These are phyloP conservation scores for Phytophthora citricola DNA, from an alignment of 352 stramenopile species.

Conservation along the genomic window DNA sequence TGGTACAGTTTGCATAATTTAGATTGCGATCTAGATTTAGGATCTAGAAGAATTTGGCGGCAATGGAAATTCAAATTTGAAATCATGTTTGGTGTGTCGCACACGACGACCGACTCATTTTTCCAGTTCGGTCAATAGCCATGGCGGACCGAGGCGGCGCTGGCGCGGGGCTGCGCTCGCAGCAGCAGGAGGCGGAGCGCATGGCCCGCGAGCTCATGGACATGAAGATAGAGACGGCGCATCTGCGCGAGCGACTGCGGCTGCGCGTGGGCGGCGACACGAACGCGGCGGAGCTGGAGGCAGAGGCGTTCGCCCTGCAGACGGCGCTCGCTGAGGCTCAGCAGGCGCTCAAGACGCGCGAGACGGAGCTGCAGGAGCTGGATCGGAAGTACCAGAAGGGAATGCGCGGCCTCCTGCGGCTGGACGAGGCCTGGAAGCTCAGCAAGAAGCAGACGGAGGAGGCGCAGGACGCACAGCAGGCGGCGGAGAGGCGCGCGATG, in stretches of 20 bases:
- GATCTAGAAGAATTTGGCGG: neutral
- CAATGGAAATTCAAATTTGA: no score
- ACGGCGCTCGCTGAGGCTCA: slow-evolving; percentile 62
- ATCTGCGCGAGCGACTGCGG: slow-evolving; percentile 74
- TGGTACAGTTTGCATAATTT: slow-evolving; percentile 57
- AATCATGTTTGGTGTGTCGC: neutral
- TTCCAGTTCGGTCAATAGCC: neutral
- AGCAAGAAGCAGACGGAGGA: slow-evolving; percentile 45
- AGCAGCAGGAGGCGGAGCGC: slow-evolving; percentile 57
- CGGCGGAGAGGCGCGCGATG: slow-evolving; percentile 9
- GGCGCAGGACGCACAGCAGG: slow-evolving; percentile 30
- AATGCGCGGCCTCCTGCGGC: slow-evolving; percentile 66
- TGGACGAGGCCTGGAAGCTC: slow-evolving; percentile 78
- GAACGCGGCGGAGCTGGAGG: slow-evolving; percentile 78
- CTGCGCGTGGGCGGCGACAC: slow-evolving; percentile 78
- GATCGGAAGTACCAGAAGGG: slow-evolving; percentile 75
- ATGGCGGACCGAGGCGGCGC: slow-evolving; percentile 19
- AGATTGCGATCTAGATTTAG: neutral
- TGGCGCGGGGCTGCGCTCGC: slow-evolving; percentile 45
- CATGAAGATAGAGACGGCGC: slow-evolving; percentile 86
- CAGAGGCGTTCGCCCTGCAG: slow-evolving; percentile 77
- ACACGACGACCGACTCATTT: neutral
- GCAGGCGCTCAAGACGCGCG: slow-evolving; percentile 43
- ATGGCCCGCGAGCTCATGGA: slow-evolving; percentile 81
- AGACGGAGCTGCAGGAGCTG: slow-evolving; percentile 51